Percentiles rank a stretch among this genome's conserved stretches.
These are phyloP conservation scores for Nakazawaea holstii DNA, from an alignment of 805 yeast species.

Conservation along the genomic window DNA sequence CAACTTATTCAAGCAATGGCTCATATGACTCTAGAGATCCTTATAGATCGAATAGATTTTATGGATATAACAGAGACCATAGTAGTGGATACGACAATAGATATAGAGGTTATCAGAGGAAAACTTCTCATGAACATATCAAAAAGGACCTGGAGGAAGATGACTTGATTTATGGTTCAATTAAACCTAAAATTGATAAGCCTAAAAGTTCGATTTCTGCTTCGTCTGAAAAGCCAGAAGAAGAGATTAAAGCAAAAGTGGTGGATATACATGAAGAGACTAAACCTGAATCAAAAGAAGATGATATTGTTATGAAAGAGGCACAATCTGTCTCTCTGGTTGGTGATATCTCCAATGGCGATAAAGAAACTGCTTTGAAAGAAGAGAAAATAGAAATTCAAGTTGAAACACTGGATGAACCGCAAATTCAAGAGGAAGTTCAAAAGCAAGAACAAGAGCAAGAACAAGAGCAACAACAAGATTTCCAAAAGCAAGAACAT, in stretches of 20 bases:
- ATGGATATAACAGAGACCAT: slow-evolving; percentile 2
- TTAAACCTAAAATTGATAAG: slow-evolving; percentile 1
- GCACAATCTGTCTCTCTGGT: not conserved
- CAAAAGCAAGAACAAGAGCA: slow-evolving; percentile 8
- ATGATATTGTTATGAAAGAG: not conserved
- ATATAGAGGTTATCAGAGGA: not conserved
- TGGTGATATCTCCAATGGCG: too few relatives aligned
- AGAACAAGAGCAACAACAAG: slow-evolving; percentile 8
- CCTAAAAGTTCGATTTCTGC: not conserved
- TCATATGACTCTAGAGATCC: slow-evolving; percentile 1
- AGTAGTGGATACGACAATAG: too few relatives aligned
- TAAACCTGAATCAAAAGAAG: not conserved
- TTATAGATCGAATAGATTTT: not conserved
- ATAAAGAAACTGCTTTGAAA: not conserved
- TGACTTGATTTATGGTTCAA: slow-evolving; percentile 11
- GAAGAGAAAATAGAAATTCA: not conserved
- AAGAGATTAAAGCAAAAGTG: not conserved
- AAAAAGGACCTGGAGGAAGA: slow-evolving; percentile 1
- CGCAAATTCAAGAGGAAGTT: slow-evolving; percentile 1
- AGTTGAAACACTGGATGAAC: too few relatives aligned
- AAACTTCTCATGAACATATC: not conserved
- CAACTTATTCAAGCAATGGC: not conserved
- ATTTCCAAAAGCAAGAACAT: not conserved
- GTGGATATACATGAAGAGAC: not conserved
- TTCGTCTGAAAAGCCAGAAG: not conserved